Evolutionary conservation across 2,329 filamentous ascomycete genomes (phyloP), one percentile per base, ranked within the genome.

Genomic region (Chaetomiaceae sp.): DNA sequence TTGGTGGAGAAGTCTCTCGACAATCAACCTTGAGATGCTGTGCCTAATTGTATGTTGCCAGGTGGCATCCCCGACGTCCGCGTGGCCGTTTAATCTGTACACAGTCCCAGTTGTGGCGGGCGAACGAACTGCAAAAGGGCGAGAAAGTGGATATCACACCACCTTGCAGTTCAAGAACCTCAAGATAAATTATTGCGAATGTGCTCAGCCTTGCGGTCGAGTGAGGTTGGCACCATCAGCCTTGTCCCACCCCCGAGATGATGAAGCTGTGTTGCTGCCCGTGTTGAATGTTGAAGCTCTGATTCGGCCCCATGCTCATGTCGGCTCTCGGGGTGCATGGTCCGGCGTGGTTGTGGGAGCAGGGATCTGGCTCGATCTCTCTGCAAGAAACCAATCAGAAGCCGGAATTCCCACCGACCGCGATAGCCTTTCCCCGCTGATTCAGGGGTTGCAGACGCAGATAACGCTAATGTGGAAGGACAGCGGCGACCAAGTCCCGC

Each of bases 381-480:
- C n/a, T 39, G 31, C 30, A 45, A 43, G 19, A 25, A 31, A 33
- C 52, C 52, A 54, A 54, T 54, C 27, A 47, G 6, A 3, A 35
- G 5, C 3, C 16, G 3, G 3, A 20, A 23, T 40, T 34, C 9
- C 5, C 9, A 14, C 17, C 5, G 41, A 19, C 16, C 31, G 17
- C 14, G 16, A 7, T 4, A 9, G 40, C 8, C 42, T 38, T 33
- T 38, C 47, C 17, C 50, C 50, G 46, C 45, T 3, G 6, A 16
- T n/a, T 53, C 46, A 50, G 51, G 51, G 51, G 51, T 16, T 7
- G 8, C 38, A 31, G 37, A 44, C 12, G 12, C 8, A 42, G 38
- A 27, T n/a, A n/a, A n/a, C n/a, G n/a, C n/a, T n/a, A n/a, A n/a
- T n/a, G n/a, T n/a, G n/a, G n/a, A n/a, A n/a, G n/a, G n/a, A 50